Conservation (phyloP, 257 asterid species). For the Capsicum pubescens region DNA sequence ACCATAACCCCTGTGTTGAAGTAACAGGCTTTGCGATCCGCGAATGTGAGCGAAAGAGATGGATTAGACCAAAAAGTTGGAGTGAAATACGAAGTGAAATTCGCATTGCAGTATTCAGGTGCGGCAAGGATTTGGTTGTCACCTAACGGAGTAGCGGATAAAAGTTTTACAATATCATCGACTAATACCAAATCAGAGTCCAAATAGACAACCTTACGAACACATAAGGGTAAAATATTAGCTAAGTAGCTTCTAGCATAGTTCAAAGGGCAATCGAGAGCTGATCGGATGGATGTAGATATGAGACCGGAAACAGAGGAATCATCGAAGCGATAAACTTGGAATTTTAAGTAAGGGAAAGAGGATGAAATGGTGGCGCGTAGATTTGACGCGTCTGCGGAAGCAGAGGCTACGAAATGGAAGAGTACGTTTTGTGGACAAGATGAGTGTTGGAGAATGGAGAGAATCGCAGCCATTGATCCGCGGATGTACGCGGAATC, state of each 20-base stretch:
- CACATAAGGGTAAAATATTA: constrained; percentile 70
- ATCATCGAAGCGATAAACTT: constrained; percentile 62
- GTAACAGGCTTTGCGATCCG: constrained; percentile 73
- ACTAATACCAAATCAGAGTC: constrained; percentile 86
- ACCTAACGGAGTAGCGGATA: constrained; percentile 60
- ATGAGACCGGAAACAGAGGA: constrained; percentile 67
- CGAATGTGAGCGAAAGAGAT: constrained; percentile 71
- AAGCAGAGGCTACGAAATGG: constrained; percentile 76
- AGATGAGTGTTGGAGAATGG: constrained; percentile 82
- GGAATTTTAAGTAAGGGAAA: constrained; percentile 74
- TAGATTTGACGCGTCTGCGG: constrained; percentile 53
- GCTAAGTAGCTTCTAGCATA: constrained; percentile 92
- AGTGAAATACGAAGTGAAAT: constrained; percentile 87
- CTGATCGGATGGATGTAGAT: constrained; percentile 94
- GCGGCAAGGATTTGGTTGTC: constrained; percentile 74
- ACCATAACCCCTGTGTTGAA: constrained; percentile 98
- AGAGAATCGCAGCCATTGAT: constrained; percentile 87
- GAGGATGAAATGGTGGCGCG: constrained; percentile 59
- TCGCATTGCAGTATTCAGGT: constrained; percentile 93
- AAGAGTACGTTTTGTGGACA: constrained; percentile 79
- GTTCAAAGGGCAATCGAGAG: constrained; percentile 91
- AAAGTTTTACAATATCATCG: constrained; percentile 79
- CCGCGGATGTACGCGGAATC: constrained; percentile 86
- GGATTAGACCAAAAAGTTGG: constrained; percentile 93
- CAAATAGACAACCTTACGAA: constrained; percentile 74